Evolutionary conservation across 179 eudicot species (phyloP).

Genomic region (Gypsophila paniculata): DNA sequence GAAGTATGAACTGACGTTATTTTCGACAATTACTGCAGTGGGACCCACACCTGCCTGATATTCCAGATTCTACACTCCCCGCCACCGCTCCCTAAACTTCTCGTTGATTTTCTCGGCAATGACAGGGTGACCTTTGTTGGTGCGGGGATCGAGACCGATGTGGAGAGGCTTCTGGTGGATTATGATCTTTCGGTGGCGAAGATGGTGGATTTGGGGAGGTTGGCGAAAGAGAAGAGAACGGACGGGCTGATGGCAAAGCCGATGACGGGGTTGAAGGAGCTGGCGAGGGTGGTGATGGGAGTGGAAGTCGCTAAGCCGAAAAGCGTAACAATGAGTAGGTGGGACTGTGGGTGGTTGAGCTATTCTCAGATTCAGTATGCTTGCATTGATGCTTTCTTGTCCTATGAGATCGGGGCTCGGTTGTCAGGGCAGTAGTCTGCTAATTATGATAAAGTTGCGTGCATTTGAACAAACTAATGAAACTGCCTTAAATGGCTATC

Average conservation of each 20-base stretch:
- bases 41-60: slow-evolving; percentile 32
- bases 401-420: slow-evolving; percentile 32
- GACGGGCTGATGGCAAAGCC: slow-evolving; percentile 1
- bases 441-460: neutral
- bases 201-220: slow-evolving; percentile 12
- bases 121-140: slow-evolving; percentile 30
- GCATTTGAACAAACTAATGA: neutral
- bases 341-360: slow-evolving; percentile 43
- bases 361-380: slow-evolving; percentile 46
- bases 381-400: slow-evolving; percentile 47
- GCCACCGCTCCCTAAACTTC: slow-evolving; percentile 14
- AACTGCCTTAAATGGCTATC: neutral
- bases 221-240: slow-evolving; percentile 5
- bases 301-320: slow-evolving; percentile 39
- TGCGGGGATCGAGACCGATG: slow-evolving; percentile 32
- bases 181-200: slow-evolving; percentile 21
- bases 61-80: slow-evolving; percentile 36
- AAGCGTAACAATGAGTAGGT: slow-evolving; percentile 40
- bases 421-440: neutral
- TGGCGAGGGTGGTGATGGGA: slow-evolving; percentile 31
- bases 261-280: slow-evolving; percentile 35
- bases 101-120: slow-evolving; percentile 26
- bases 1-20: no score
- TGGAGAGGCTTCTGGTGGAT: slow-evolving; percentile 32
- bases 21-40: neutral